Evolutionary conservation across 1,284 basidiomycete species (phyloP).

Genomic region (Anthracocystis setariae): DNA sequence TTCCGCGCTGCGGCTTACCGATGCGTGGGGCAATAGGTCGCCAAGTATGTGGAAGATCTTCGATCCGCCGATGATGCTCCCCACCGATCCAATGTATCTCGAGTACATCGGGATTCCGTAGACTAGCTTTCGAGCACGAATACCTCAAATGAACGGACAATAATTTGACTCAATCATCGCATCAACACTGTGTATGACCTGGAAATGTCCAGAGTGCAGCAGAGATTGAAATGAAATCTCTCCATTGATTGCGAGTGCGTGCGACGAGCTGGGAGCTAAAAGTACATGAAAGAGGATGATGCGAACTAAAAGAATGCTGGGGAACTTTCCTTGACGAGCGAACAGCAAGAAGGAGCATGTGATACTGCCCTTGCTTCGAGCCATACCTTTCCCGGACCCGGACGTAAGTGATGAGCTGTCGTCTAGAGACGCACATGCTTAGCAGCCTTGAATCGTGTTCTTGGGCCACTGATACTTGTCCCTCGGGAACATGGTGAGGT

Average conservation of each 20-base stretch:
- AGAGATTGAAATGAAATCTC: not conserved
- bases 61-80: conserved; percentile 63
- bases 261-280: not conserved
- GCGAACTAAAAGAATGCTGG: not conserved
- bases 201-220: not conserved
- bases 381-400: too few species aligned
- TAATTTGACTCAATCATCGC: not conserved
- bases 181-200: not conserved
- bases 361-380: too few species aligned
- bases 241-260: not conserved
- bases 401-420: too few species aligned
- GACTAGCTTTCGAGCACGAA: not conserved
- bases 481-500: conserved; percentile 54
- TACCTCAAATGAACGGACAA: not conserved
- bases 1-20: conserved; percentile 29
- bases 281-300: not conserved
- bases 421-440: not conserved
- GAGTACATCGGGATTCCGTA: conserved; percentile 48
- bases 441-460: conserved; percentile 57
- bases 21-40: conserved; percentile 40
- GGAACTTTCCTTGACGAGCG: not conserved
- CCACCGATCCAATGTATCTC: conserved; percentile 52
- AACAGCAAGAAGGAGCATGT: too few species aligned
- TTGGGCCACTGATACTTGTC: conserved; percentile 56
- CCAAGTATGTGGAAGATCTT: conserved; percentile 53